Base-by-base conservation (phyloP, 169 alveolate genomes). In the Plasmodium reichenowi region DNA sequence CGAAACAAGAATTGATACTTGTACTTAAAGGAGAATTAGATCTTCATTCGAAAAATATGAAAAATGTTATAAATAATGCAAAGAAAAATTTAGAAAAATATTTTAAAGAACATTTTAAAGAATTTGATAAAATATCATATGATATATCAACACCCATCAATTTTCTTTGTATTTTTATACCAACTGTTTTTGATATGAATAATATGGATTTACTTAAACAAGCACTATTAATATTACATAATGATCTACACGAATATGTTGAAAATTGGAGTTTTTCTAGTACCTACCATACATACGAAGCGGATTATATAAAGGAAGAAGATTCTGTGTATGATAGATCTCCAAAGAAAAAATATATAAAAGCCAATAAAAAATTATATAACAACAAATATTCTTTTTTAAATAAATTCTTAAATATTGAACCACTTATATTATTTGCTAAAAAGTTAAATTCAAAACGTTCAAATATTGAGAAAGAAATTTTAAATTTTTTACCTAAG, bases 211-310 rank as follows among this genome's bases (percentile, higher is more conserved):
- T 83, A 62, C 59, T 83, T 50, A 83, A 70, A 72, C 85, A 83
- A 26, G 91, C 85, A 8, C 52, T 83, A 52, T 13, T n/a, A n/a
- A 63, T 83, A 43, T 15, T 83, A 17, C 54, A 56, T 2, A 68
- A 43, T 22, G 91, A 83, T 24, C 20, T 83, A 45, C 43, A 83
- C n/a, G 45, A 60, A 5, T 83, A 70, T 47, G 71, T 48, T 20
- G 91, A 83, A 50, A 83, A 59, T 17, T 83, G 91, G 91, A 83
- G 72, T 62, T 83, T 83, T 50, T 83, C 91, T 24, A 78, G 71
- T 20, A 68, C 86, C 17, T 83, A 83, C 43, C 45, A 54, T n/a
- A 58, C 72, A 47, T 54, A 47, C 17, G 85, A 70, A 17, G 50
- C 20, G 54, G 52, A 52, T 54, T 17, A 73, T 10, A 22, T 4